Conservation (phyloP, 768 basidiomycete genomes). For the Gelatoporia subvermispora region DNA sequence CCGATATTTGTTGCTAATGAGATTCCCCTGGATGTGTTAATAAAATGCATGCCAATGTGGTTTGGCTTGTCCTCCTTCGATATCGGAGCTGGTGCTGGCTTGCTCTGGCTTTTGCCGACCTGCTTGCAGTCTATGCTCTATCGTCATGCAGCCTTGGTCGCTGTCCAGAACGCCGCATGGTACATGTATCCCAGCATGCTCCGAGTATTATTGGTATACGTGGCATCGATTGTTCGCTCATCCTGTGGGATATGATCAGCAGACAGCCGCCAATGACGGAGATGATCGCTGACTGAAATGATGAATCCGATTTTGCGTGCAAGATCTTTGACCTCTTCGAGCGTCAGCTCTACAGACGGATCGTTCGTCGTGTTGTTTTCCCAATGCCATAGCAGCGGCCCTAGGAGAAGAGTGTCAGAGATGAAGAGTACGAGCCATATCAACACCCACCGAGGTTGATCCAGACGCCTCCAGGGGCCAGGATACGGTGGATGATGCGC, state of each 20-base stretch:
- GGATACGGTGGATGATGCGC: conserved; percentile 75
- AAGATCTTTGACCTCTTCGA: conserved; percentile 84
- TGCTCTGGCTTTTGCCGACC: no score
- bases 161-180: conserved; percentile 81
- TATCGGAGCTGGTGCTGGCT: no score
- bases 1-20: no score
- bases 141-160: conserved; percentile 42
- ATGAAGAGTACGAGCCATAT: neutral
- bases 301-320: conserved; percentile 75
- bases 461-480: conserved; percentile 87
- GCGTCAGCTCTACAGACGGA: conserved; percentile 77
- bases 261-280: neutral
- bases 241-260: conserved; percentile 42
- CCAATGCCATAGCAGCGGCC: conserved; percentile 95
- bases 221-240: conserved; percentile 74
- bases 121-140: neutral
- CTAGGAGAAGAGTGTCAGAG: conserved; percentile 29
- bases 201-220: conserved; percentile 78
- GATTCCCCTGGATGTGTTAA: no score
- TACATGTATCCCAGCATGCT: conserved; percentile 86
- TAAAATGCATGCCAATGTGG: no score
- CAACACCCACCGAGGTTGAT: conserved; percentile 67
- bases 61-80: no score
- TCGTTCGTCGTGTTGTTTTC: conserved; percentile 84
- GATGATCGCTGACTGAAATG: conserved; percentile 54